Conservation (phyloP, 768 basidiomycete genomes). For the Amanita rubescens region DNA sequence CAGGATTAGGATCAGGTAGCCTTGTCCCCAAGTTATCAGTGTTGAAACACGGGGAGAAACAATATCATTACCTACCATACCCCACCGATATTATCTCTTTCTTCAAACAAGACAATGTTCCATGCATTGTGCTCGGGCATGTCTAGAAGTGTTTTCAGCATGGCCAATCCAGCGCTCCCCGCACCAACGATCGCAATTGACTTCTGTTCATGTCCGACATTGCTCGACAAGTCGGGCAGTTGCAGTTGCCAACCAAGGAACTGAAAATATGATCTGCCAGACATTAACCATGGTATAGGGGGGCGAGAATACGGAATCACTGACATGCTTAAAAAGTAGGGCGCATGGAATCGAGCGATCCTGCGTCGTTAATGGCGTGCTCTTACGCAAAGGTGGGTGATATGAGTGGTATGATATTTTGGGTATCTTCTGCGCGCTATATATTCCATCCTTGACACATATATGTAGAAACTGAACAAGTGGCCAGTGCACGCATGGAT, state of each 20-base stretch:
- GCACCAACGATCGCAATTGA: constrained; percentile 52
- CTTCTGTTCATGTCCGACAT: constrained; percentile 21
- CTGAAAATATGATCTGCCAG: constrained; percentile 16
- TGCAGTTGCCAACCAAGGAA: constrained; percentile 10
- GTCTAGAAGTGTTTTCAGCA: constrained; percentile 43
- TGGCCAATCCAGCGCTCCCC: constrained; percentile 48
- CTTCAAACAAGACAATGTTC: constrained; percentile 48
- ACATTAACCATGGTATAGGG: constrained; percentile 18
- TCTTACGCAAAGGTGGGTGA: too few species aligned
- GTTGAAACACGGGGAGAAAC: not conserved
- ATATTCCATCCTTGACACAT: too few species aligned
- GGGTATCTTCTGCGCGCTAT: too few species aligned
- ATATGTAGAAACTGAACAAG: too few species aligned
- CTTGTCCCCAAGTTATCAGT: constrained; percentile 12
- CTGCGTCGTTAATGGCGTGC: too few species aligned
- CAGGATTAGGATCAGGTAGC: constrained; percentile 24
- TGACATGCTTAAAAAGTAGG: too few species aligned
- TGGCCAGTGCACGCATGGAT: too few species aligned
- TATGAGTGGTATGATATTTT: too few species aligned
- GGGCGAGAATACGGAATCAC: not conserved
- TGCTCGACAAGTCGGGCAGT: not conserved
- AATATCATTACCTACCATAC: constrained; percentile 35
- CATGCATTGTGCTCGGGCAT: constrained; percentile 35
- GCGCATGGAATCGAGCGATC: too few species aligned
- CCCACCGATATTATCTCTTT: constrained; percentile 45